Evolutionary conservation across 1,284 basidiomycete species (phyloP).

Genomic region (Ustilago curta): DNA sequence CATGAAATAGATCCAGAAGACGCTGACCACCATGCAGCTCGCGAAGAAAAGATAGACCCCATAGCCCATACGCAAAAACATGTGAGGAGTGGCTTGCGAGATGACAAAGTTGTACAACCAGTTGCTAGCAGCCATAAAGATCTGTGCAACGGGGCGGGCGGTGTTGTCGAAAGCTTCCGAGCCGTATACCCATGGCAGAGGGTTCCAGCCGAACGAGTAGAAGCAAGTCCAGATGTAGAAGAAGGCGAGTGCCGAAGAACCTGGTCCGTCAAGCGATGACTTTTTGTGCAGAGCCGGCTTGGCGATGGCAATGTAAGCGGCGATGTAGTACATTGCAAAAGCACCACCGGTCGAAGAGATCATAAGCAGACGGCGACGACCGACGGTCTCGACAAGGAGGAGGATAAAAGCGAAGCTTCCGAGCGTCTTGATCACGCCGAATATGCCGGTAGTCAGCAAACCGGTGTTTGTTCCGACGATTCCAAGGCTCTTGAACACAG

Average conservation of each 20-base stretch:
- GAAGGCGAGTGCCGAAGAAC: slow-evolving; percentile 44
- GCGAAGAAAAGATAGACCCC: slow-evolving; percentile 79
- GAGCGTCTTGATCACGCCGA: slow-evolving; percentile 81
- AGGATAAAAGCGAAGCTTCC: slow-evolving; percentile 77
- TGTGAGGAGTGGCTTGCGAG: slow-evolving; percentile 47
- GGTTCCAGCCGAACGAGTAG: slow-evolving; percentile 61
- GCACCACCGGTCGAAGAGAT: slow-evolving; percentile 66
- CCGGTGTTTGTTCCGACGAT: slow-evolving; percentile 69
- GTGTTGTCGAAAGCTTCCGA: slow-evolving; percentile 84
- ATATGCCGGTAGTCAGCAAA: slow-evolving; percentile 80
- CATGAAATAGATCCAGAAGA: slow-evolving; percentile 72
- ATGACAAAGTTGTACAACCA: slow-evolving; percentile 82
- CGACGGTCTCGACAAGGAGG: slow-evolving; percentile 75
- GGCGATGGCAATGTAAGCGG: slow-evolving; percentile 53
- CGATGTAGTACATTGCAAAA: slow-evolving; percentile 52
- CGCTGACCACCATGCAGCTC: slow-evolving; percentile 75
- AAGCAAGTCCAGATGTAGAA: slow-evolving; percentile 61
- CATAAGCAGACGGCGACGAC: slow-evolving; percentile 72
- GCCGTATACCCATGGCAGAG: slow-evolving; percentile 55
- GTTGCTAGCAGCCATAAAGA: slow-evolving; percentile 82
- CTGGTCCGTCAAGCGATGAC: slow-evolving; percentile 20
- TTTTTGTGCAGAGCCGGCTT: slow-evolving; percentile 29
- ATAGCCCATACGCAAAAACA: slow-evolving; percentile 66
- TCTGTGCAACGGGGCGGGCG: slow-evolving; percentile 83
- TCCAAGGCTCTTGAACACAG: slow-evolving; percentile 74